Evolutionary conservation across 78 protist species (phyloP).

Genomic region (Isochrysis galbana): DNA sequence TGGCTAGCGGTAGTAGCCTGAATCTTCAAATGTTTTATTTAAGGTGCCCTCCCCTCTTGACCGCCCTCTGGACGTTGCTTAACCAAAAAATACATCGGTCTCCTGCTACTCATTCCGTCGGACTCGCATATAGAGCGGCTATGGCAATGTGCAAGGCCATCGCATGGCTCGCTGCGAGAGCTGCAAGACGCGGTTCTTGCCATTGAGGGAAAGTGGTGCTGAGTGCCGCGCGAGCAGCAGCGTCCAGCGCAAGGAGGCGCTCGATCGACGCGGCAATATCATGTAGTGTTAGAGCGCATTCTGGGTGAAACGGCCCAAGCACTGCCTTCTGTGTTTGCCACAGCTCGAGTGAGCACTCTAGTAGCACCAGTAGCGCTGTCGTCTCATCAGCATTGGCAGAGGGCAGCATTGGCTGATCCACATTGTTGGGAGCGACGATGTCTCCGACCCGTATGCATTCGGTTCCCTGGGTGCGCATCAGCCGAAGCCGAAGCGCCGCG

Average conservation of each 20-base stretch:
- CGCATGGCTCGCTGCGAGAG: neutral
- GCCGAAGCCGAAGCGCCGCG: neutral
- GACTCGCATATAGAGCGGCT: neutral
- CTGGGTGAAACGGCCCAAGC: neutral
- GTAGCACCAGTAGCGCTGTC: neutral
- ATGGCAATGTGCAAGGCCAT: neutral
- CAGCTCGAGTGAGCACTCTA: neutral
- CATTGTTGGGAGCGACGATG: neutral
- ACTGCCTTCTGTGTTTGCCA: neutral
- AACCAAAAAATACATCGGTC: too few species aligned
- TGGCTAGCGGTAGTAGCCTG: too few species aligned
- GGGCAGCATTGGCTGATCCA: neutral
- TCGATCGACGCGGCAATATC: neutral
- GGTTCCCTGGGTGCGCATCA: neutral
- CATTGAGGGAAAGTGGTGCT: neutral
- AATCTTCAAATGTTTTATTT: too few species aligned
- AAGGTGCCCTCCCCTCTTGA: too few species aligned
- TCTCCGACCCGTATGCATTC: neutral
- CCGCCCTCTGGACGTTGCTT: too few species aligned
- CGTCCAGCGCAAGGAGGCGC: neutral
- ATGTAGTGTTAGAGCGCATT: neutral
- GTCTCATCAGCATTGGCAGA: neutral
- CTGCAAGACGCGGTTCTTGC: neutral
- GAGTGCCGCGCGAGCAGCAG: neutral
- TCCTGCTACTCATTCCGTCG: too few species aligned